phyloP scores from a whole-genome alignment of 1,284 basidiomycete genomes.

The Fistulinella cinereoalba region DNA sequence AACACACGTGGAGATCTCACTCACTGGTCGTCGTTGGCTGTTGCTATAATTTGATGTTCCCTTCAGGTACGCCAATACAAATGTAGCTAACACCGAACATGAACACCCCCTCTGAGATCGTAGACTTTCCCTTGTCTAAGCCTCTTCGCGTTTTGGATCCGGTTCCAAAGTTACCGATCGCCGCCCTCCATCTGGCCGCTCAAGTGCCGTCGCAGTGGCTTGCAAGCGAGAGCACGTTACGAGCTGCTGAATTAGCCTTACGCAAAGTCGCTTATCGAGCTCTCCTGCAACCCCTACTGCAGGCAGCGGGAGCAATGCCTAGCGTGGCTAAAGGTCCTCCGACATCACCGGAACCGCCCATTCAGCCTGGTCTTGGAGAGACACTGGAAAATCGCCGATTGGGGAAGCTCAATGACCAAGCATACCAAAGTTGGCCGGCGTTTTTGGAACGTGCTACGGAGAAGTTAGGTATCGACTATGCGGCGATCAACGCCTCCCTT shows the following conservation, averaged over 20 bases:
- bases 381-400: constrained; percentile 42
- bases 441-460: constrained; percentile 41
- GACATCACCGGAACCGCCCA: constrained; percentile 3
- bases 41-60: constrained; percentile 49
- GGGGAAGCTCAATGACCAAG: constrained; percentile 45
- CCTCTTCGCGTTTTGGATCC: constrained; percentile 23
- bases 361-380: constrained; percentile 32
- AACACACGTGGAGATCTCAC: constrained; percentile 37
- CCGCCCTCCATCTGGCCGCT: constrained; percentile 59
- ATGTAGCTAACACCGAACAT: constrained; percentile 2
- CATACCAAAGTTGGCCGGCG: constrained; percentile 45
- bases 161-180: constrained; percentile 19
- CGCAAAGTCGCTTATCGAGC: constrained; percentile 68
- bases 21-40: constrained; percentile 48
- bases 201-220: constrained; percentile 44
- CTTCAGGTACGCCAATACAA: constrained; percentile 35
- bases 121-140: constrained; percentile 44
- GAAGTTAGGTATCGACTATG: constrained; percentile 36
- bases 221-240: constrained; percentile 22
- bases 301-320: constrained; percentile 1
- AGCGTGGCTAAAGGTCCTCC: constrained; percentile 2
- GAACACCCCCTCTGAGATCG: constrained; percentile 7
- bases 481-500: constrained; percentile 24
- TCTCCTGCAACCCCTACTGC: constrained; percentile 38
- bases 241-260: constrained; percentile 43